phyloP scores from a whole-genome alignment of 768 basidiomycete species.

The Calocybe cyanea region DNA sequence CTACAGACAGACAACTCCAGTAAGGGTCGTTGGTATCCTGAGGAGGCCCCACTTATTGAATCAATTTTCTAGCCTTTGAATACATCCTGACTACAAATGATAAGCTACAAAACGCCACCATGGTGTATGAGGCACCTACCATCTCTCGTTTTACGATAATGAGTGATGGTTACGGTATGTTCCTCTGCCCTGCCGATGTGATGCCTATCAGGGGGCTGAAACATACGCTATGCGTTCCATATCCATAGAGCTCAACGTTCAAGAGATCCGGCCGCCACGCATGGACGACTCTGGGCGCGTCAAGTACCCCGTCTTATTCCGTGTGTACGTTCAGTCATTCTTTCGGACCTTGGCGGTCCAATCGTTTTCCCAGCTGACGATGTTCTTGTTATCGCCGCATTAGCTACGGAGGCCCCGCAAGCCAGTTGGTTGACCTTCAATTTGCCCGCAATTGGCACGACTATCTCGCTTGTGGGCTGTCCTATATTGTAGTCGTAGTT shows the following conservation, averaged over 20 bases:
- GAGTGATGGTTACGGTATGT: slow-evolving; percentile 76
- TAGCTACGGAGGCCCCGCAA: slow-evolving; percentile 89
- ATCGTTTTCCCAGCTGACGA: slow-evolving; percentile 12
- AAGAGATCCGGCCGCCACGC: slow-evolving; percentile 85
- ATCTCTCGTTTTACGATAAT: slow-evolving; percentile 67
- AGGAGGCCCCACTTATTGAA: background rate
- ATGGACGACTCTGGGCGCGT: slow-evolving; percentile 96
- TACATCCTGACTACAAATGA: slow-evolving; percentile 72
- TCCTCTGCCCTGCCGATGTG: slow-evolving; percentile 12
- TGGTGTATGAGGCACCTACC: slow-evolving; percentile 68
- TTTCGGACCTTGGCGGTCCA: slow-evolving; percentile 1
- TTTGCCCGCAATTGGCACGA: slow-evolving; percentile 83
- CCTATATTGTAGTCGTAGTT: slow-evolving; percentile 83
- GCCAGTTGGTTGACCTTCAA: slow-evolving; percentile 68
- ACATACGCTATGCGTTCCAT: background rate
- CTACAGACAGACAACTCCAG: slow-evolving; percentile 46
- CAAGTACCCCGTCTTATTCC: slow-evolving; percentile 93
- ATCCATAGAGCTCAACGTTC: slow-evolving; percentile 76
- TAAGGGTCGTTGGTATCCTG: slow-evolving; percentile 19
- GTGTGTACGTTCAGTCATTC: slow-evolving; percentile 51
- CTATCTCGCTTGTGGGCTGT: slow-evolving; percentile 74
- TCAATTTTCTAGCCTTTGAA: slow-evolving; percentile 44
- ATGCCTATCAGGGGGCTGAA: slow-evolving; percentile 9
- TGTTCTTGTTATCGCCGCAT: slow-evolving; percentile 6
- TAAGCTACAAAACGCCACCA: slow-evolving; percentile 56